Evolutionary conservation across 225 moss, liverwort and hornwort genomes (phyloP), one percentile per base, ranked within the genome.

Genomic region (Lunularia cruciata): DNA sequence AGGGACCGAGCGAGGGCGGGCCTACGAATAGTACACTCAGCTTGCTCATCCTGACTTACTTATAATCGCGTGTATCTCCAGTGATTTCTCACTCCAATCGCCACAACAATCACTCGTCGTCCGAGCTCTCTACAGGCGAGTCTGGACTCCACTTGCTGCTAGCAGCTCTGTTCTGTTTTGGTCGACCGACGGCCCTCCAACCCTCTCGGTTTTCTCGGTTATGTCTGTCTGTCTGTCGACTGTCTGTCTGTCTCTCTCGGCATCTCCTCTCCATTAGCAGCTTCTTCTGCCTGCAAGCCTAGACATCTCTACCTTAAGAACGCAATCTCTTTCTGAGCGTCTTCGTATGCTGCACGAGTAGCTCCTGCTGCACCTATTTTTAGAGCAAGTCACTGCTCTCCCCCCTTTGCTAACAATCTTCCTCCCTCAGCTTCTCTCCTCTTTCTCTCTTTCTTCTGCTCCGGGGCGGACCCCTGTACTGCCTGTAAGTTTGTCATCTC

Each of bases 71-170:
- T 45, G 64, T 47, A 46, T 45, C 64, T 46, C 45, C 64, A 64
- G 64, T 28, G 64, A 64, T 46, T 64, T 64, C 64, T 31, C 64
- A 64, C 64, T 64, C 64, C 64, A 30, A 63, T 27, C 8, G 26
- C 64, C 64, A 64, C 64, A 64, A 28, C 64, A 27, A 46, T 45
- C 45, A 22, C 64, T 43, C 64, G 36, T 36, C 60, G 37, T 20
- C 60, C 54, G 7, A 54, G 33, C 31, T 28, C 19, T 31, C 47
- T 27, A 45, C 23, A 45, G 43, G 42, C 18, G 40, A 25, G 28
- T 45, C 43, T 64, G 42, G 43, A 27, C 14, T 25, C 43, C 64
- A 45, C 27, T 45, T 13, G 15, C 26, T 47, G 27, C n/a, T n/a
- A n/a, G n/a, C 64, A 64, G 45, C 45, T 64, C 64, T 51, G 51